Percentiles rank a stretch among this genome's conserved stretches.
Evolutionary conservation across 768 basidiomycete genomes (phyloP).

Genomic region (Crepidotus variabilis): DNA sequence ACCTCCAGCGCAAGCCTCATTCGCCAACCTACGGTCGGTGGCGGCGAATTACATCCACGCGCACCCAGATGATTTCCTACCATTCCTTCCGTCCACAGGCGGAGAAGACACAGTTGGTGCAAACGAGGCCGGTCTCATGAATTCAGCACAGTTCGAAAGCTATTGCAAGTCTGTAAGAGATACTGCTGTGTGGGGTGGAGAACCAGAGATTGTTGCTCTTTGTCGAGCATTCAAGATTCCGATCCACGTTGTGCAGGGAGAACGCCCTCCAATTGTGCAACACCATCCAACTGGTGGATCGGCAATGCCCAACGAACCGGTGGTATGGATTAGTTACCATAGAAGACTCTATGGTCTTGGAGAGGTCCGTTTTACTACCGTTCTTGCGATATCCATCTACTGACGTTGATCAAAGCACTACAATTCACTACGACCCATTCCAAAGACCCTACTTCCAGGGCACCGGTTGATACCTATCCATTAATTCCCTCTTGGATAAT

Average conservation of each 20-base stretch:
- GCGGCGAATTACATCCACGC: conserved; percentile 80
- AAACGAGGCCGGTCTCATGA: conserved; percentile 70
- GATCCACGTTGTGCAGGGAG: conserved; percentile 88
- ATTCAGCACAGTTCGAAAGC: conserved; percentile 51
- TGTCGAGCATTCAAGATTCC: conserved; percentile 77
- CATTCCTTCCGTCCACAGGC: conserved; percentile 77
- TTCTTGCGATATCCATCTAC: conserved; percentile 2
- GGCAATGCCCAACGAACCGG: conserved; percentile 27
- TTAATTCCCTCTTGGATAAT: too few species aligned
- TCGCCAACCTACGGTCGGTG: conserved; percentile 54
- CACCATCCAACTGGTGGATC: conserved; percentile 56
- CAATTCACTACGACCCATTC: conserved; percentile 68
- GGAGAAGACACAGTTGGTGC: conserved; percentile 70
- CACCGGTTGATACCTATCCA: too few species aligned
- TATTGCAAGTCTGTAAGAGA: conserved; percentile 80
- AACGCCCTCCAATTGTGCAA: conserved; percentile 76
- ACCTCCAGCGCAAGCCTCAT: conserved; percentile 53
- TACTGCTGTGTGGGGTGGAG: conserved; percentile 95
- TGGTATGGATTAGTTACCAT: conserved; percentile 85
- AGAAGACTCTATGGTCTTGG: conserved; percentile 92
- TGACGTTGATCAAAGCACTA: conserved; percentile 58
- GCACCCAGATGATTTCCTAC: conserved; percentile 88
- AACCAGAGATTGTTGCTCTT: conserved; percentile 93
- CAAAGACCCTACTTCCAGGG: conserved; percentile 11
- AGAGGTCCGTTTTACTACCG: conserved; percentile 57